These are phyloP conservation scores for Fallopia convolvulus DNA, from an alignment of 148 eudicot genomes.

Conservation along the genomic window DNA sequence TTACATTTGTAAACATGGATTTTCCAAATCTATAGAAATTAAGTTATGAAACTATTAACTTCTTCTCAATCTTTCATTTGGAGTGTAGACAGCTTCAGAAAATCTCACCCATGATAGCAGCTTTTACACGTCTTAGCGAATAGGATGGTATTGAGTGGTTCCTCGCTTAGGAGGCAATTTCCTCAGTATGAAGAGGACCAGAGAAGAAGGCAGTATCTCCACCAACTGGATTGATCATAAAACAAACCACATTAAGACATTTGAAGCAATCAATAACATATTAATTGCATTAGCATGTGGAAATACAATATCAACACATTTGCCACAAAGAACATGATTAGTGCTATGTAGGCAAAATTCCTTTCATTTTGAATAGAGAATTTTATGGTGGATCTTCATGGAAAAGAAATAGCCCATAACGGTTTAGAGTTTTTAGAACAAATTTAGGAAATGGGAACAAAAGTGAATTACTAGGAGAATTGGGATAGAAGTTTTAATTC, in stretches of 20 bases:
- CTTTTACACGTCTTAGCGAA: conserved; percentile 28
- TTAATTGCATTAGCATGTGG: not conserved
- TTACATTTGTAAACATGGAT: not conserved
- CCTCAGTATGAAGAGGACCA: conserved; percentile 88
- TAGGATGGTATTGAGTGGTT: conserved; percentile 65
- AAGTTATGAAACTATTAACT: not conserved
- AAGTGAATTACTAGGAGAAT: not conserved
- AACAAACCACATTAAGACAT: not conserved
- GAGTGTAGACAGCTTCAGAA: not conserved
- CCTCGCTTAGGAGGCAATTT: conserved; percentile 94
- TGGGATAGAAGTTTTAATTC: not conserved
- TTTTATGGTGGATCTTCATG: no score
- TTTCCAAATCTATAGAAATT: not conserved
- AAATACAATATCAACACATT: no score
- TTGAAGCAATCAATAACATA: not conserved
- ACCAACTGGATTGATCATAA: conserved; percentile 42
- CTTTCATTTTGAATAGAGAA: no score
- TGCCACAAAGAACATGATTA: no score
- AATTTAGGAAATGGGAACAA: not conserved
- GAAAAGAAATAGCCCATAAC: no score
- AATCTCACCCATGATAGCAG: not conserved
- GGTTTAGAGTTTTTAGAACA: not conserved
- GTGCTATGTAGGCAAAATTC: no score
- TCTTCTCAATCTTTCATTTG: no score
- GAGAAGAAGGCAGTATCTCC: conserved; percentile 82